Evolutionary conservation across 2,329 filamentous ascomycete genomes (phyloP), one percentile per base, ranked within the genome.

Genomic region (Sporothrix humicola): DNA sequence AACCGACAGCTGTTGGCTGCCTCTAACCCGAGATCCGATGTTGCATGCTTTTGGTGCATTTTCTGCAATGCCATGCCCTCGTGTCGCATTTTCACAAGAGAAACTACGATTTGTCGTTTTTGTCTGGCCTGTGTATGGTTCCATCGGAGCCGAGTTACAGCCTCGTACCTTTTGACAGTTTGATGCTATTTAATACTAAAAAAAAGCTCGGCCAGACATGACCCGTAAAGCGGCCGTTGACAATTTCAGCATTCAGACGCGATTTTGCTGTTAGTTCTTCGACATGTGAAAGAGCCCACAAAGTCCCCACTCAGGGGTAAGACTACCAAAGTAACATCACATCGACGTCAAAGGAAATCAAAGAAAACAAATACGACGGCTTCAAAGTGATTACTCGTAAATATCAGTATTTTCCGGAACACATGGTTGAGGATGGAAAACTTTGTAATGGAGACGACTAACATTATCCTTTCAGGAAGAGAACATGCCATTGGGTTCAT

Each of bases 251-350:
- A 68, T 52, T 66, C 20, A 31, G 44, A 31, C 44, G 63, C 23
- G 23, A 50, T 17, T 50, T 15, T 37, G 12, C 31, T 37, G 4
- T 37, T 37, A 10, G 44, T 13, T 31, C 31, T 68, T 46, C 44
- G 44, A 68, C 63, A 68, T 68, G 63, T 68, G 63, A 68, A 50
- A 68, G 61, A 26, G 63, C 20, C 63, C 63, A 50, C 44, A 61
- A 9, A 54, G n/a, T 20, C 44, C 17, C 42, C 44, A 66, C 61
- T 15, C 20, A 66, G 13, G 8, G 63, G 12, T 37, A 37, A 37
- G 4, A 37, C 31, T 8, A 31, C 12, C 12, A 65, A 17, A 31
- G 42, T 17, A 31, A 50, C 20, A 6, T 50, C 63, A 31, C 63
- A 15, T 26, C 20, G 50, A 50, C 44, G 12, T 50, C 44, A 50